Evolutionary conservation across 2,329 filamentous ascomycete genomes (phyloP), one percentile per base, ranked within the genome.

Genomic region (Venturia asperata): DNA sequence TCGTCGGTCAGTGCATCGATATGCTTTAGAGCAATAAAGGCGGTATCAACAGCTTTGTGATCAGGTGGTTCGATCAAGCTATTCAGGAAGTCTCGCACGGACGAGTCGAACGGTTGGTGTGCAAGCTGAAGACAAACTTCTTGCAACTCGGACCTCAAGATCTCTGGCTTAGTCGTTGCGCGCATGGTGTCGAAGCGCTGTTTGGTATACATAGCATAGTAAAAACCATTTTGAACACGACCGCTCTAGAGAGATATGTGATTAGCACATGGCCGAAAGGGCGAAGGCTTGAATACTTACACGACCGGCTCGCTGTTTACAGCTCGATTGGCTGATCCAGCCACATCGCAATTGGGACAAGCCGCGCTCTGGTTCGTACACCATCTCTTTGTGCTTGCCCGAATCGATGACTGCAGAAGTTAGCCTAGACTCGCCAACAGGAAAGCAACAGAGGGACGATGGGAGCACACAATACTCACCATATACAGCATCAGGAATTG

Each of bases 401-500:
- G 13, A 74, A 67, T 68, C 77, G 80, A 62, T 81, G 81, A 21
- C 74, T 72, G 67, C 81, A 39, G 83, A 72, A 83, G 60, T 61
- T 61, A 61, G 60, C n/a, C 9, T 17, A 21, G 17, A 43, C n/a
- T 17, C 4, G 21, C 24, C 47, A 27, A 27, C n/a, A 15, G 24
- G 15, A 34, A 15, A 58, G 10, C 9, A 5, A 47, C 24, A 55
- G 24, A 34, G 30, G 49, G 17, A 34, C 49, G 30, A 34, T 34
- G 30, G 30, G 30, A 34, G 30, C 30, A 34, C 30, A 34, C 30
- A 34, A 34, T 55, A 45, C 60, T 21, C 21, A 61, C 60, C 79
- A 69, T 77, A 79, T 64, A 76, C 76, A 24, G 83, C 79, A 67
- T 82, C 81, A 9, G 80, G 77, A n/a, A 83, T 77, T 5, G 81